Evolutionary conservation across 257 asterid species (phyloP).

Genomic region (Solanum piurae): DNA sequence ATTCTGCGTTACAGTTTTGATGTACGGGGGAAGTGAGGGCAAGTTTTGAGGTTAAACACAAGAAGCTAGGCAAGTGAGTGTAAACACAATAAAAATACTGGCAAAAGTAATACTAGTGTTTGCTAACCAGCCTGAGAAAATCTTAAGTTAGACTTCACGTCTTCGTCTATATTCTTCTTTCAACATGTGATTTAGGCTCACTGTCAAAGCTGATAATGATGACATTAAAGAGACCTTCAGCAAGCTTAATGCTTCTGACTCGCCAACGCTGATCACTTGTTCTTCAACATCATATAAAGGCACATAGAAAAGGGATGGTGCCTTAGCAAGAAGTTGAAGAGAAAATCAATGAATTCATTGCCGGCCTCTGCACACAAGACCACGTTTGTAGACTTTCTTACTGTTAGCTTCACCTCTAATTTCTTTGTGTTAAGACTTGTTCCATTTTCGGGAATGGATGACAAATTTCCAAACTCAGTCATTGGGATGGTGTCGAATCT

Average conservation of each 20-base stretch:
- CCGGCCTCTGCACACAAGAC: background rate
- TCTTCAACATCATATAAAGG: background rate
- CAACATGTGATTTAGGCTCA: background rate
- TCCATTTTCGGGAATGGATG: background rate
- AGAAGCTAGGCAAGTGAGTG: background rate
- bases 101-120: background rate
- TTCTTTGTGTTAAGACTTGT: background rate
- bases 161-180: background rate
- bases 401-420: background rate
- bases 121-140: background rate
- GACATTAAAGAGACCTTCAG: background rate
- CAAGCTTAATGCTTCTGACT: background rate
- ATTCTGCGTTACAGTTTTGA: too few species aligned
- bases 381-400: background rate
- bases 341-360: conserved; percentile 1
- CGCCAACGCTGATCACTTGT: background rate
- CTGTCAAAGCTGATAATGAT: background rate
- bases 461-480: background rate
- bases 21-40: too few species aligned
- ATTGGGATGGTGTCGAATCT: background rate
- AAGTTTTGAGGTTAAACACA: too few species aligned
- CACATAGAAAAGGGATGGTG: background rate
- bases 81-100: background rate
- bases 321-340: background rate
- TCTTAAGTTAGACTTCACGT: background rate